Conservation (phyloP, 495 filamentous ascomycete species). For the Talaromyces nanjingensis region DNA sequence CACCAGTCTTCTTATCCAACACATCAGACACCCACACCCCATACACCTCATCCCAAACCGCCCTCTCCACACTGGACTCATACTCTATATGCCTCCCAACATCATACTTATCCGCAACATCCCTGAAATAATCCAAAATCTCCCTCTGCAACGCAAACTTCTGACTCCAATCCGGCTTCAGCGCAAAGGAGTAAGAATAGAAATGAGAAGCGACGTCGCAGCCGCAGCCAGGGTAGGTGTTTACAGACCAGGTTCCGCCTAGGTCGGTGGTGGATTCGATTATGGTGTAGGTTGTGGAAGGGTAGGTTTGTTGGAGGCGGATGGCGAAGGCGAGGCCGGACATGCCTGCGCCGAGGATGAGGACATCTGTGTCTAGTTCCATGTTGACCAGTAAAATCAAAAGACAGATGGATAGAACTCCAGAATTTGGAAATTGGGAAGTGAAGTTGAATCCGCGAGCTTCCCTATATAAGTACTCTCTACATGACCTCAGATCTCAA, state of each 20-base stretch:
- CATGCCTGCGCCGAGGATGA: slow-evolving; percentile 51
- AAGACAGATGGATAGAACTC: too few species aligned
- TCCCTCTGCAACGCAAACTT: slow-evolving; percentile 34
- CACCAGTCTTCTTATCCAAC: slow-evolving; percentile 23
- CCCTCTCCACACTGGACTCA: slow-evolving; percentile 30
- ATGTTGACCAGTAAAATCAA: neutral
- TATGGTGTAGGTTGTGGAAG: slow-evolving; percentile 28
- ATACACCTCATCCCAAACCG: slow-evolving; percentile 30
- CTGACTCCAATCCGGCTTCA: slow-evolving; percentile 38
- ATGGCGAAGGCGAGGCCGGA: slow-evolving; percentile 53
- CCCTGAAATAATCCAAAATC: slow-evolving; percentile 36
- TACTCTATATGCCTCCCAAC: slow-evolving; percentile 37
- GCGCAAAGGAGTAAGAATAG: slow-evolving; percentile 45
- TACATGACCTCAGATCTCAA: neutral
- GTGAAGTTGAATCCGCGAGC: too few species aligned
- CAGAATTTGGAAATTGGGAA: too few species aligned
- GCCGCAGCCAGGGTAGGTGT: slow-evolving; percentile 22
- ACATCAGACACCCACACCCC: slow-evolving; percentile 39
- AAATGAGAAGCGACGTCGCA: slow-evolving; percentile 28
- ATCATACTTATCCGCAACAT: slow-evolving; percentile 35
- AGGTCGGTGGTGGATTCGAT: slow-evolving; percentile 15
- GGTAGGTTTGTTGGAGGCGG: slow-evolving; percentile 44
- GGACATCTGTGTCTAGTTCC: slow-evolving; percentile 16
- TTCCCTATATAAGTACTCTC: neutral
- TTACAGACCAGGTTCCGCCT: slow-evolving; percentile 21